These are phyloP conservation scores for Silene coronaria DNA, from an alignment of 179 eudicot species.

Conservation along the genomic window DNA sequence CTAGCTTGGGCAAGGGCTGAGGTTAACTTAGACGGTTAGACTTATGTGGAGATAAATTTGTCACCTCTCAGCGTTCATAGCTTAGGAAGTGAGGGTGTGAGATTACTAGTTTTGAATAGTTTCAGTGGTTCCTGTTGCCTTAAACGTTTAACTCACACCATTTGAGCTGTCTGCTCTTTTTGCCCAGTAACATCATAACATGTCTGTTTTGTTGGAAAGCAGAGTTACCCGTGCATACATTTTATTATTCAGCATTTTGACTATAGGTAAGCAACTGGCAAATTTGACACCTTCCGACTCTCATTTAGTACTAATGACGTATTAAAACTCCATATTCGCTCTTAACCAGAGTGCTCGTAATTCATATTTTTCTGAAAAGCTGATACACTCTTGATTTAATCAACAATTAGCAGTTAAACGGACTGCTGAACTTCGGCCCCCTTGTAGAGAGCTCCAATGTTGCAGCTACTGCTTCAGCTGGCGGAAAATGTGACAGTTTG, in stretches of 20 bases:
- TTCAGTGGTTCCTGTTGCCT: neutral
- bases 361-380: slow-evolving; percentile 7
- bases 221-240: neutral
- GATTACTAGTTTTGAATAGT: neutral
- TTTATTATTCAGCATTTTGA: neutral
- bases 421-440: slow-evolving; percentile 45
- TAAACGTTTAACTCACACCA: neutral
- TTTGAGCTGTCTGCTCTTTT: slow-evolving; percentile 1
- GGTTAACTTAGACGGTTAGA: too few relatives aligned
- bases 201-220: neutral
- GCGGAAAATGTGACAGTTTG: slow-evolving; percentile 20
- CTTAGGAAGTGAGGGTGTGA: neutral
- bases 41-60: neutral
- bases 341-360: slow-evolving; percentile 9
- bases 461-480: slow-evolving; percentile 31
- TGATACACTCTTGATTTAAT: slow-evolving; percentile 18
- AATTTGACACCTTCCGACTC: neutral
- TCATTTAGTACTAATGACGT: neutral
- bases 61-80: slow-evolving; percentile 1
- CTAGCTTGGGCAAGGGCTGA: neutral
- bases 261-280: neutral
- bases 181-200: too few relatives aligned
- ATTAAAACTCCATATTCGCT: neutral
- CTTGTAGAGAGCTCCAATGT: slow-evolving; percentile 30
- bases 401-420: slow-evolving; percentile 45